Percentiles rank a stretch among this genome's conserved stretches.
Evolutionary conservation across 768 basidiomycete species (phyloP).

Genomic region (Thelephora aurantiotincta): DNA sequence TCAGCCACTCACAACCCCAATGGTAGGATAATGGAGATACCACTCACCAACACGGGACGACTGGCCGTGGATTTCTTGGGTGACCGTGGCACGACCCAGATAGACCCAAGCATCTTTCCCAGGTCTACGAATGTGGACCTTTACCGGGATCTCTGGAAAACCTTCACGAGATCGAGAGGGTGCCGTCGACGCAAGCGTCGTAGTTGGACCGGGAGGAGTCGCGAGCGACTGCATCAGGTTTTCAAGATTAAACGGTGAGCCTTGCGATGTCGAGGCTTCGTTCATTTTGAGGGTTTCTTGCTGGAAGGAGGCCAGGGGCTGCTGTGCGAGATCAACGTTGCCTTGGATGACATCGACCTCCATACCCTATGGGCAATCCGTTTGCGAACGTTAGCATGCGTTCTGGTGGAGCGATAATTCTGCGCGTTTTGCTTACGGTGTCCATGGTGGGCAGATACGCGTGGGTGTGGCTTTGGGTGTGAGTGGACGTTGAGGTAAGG

Average conservation of each 20-base stretch:
- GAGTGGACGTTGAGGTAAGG: too few relatives aligned
- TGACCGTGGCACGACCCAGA: slow-evolving; percentile 62
- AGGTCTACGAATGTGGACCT: slow-evolving; percentile 70
- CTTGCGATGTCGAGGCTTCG: neutral
- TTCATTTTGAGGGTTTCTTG: neutral
- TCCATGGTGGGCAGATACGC: too few relatives aligned
- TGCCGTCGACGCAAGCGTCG: slow-evolving; percentile 2
- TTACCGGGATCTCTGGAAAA: slow-evolving; percentile 70
- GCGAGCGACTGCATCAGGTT: neutral
- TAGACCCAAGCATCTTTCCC: slow-evolving; percentile 75
- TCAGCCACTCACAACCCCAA: slow-evolving; percentile 7
- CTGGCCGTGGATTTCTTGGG: slow-evolving; percentile 63
- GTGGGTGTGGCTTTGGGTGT: too few relatives aligned
- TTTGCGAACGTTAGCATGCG: too few relatives aligned
- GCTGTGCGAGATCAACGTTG: neutral
- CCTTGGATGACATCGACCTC: neutral
- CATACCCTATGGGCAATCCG: neutral
- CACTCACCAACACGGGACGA: slow-evolving; percentile 68
- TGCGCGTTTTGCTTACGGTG: too few relatives aligned
- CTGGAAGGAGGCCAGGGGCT: neutral
- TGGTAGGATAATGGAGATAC: neutral
- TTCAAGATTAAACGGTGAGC: neutral
- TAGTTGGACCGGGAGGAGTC: neutral
- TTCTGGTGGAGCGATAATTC: too few relatives aligned
- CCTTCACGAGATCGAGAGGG: slow-evolving; percentile 27